A percentile compares a stretch with the other conserved stretches of the same genome.
phyloP scores from a whole-genome alignment of 2,329 filamentous ascomycete species.

The Beauveria rudraprayagi region DNA sequence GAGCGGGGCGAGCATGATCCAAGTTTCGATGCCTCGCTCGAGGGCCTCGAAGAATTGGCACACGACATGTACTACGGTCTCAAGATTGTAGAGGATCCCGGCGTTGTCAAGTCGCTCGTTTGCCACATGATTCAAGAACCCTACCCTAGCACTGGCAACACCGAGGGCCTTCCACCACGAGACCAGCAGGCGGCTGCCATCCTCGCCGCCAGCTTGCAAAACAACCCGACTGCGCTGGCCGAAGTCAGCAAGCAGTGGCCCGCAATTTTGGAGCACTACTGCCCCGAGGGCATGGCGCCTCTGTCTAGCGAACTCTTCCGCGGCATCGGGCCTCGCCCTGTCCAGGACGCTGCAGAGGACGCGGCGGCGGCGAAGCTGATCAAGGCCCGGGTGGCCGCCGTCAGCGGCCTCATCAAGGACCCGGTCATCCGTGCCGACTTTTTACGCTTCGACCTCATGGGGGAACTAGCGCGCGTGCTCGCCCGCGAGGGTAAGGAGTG shows the following conservation, averaged over 20 bases:
- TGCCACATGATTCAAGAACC: conserved; percentile 40
- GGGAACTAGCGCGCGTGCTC: conserved; percentile 45
- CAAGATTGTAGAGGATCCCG: conserved; percentile 49
- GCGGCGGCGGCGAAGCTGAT: conserved; percentile 21
- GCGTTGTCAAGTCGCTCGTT: conserved; percentile 46
- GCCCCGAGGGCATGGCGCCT: conserved; percentile 21
- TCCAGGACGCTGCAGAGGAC: conserved; percentile 8
- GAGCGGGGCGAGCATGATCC: conserved; percentile 24
- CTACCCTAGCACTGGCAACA: background rate
- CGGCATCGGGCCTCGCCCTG: conserved; percentile 27
- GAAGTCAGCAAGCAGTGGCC: conserved; percentile 43
- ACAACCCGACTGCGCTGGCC: conserved; percentile 54
- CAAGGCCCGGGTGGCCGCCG: conserved; percentile 38
- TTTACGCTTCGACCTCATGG: conserved; percentile 45
- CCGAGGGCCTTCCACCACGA: conserved; percentile 22
- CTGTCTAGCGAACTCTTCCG: conserved; percentile 34
- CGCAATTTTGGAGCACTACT: conserved; percentile 30
- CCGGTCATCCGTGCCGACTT: conserved; percentile 46
- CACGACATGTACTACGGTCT: conserved; percentile 65
- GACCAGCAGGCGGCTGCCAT: conserved; percentile 49
- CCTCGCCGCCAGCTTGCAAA: conserved; percentile 51
- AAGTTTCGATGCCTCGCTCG: conserved; percentile 42
- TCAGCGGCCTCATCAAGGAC: conserved; percentile 50
- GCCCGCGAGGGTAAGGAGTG: conserved; percentile 38
- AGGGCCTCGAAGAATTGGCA: conserved; percentile 52